phyloP scores from a whole-genome alignment of 2,329 filamentous ascomycete genomes.

The Hypoxylon sp. region DNA sequence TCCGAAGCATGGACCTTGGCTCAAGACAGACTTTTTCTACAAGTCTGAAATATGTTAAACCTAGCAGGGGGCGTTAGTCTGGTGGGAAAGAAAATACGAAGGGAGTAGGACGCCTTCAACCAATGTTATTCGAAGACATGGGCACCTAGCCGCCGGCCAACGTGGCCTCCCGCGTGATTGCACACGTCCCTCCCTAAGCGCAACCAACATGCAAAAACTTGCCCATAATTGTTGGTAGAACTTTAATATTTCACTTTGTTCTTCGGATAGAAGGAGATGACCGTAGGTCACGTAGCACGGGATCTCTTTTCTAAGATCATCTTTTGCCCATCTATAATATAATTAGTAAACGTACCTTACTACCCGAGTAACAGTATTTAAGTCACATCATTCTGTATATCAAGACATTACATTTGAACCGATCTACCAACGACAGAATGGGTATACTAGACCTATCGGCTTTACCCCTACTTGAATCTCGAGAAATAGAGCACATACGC shows the following conservation, averaged over 20 bases:
- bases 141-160: conserved; percentile 15
- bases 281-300: background rate
- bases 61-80: background rate
- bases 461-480: background rate
- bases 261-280: background rate
- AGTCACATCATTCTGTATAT: too few species aligned
- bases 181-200: conserved; percentile 1
- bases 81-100: background rate
- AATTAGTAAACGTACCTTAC: background rate
- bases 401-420: too few species aligned
- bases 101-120: background rate
- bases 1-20: background rate
- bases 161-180: conserved; percentile 5
- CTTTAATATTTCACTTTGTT: background rate
- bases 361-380: too few species aligned
- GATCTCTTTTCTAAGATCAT: background rate
- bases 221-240: background rate
- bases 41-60: background rate
- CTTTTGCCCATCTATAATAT: background rate
- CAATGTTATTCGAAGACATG: background rate
- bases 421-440: background rate
- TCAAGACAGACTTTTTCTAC: background rate
- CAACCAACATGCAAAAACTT: conserved; percentile 2
- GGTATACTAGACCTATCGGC: background rate
- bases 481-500: background rate